Evolutionary conservation across 805 yeast genomes (phyloP).

Genomic region (Candida khao-thaluensis): DNA sequence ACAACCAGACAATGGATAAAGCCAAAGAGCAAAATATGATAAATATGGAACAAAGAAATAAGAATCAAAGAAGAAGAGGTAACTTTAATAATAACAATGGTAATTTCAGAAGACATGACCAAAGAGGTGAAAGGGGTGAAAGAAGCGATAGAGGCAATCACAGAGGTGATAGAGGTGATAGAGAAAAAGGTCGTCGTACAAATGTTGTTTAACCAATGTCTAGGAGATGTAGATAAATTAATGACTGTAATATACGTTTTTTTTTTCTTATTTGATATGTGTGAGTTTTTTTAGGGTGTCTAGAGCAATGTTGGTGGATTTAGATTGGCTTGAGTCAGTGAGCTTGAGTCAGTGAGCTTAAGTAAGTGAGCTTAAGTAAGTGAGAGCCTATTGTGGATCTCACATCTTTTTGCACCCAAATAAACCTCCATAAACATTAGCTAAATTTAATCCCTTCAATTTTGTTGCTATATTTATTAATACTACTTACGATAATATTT

Average conservation of each 20-base stretch:
- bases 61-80: slow-evolving; percentile 44
- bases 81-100: slow-evolving; percentile 19
- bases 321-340: no score
- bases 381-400: no score
- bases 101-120: slow-evolving; percentile 9
- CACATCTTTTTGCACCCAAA: slow-evolving; percentile 7
- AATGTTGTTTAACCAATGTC: slow-evolving; percentile 1
- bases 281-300: no score
- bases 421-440: no score
- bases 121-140: neutral
- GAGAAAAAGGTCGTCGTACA: slow-evolving; percentile 11
- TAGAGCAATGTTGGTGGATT: no score
- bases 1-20: slow-evolving; percentile 55
- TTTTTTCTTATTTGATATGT: neutral
- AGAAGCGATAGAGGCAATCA: slow-evolving; percentile 12
- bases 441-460: no score
- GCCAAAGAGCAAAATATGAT: slow-evolving; percentile 64
- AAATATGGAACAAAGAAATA: slow-evolving; percentile 49
- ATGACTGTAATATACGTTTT: slow-evolving; percentile 3
- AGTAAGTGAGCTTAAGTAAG: no score
- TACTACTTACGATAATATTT: neutral
- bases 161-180: slow-evolving; percentile 12
- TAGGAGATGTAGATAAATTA: neutral
- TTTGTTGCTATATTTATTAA: neutral
- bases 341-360: no score